Evolutionary conservation across 2,329 filamentous ascomycete genomes (phyloP), one percentile per base, ranked within the genome.

Genomic region (Hymenoscyphus occultus): DNA sequence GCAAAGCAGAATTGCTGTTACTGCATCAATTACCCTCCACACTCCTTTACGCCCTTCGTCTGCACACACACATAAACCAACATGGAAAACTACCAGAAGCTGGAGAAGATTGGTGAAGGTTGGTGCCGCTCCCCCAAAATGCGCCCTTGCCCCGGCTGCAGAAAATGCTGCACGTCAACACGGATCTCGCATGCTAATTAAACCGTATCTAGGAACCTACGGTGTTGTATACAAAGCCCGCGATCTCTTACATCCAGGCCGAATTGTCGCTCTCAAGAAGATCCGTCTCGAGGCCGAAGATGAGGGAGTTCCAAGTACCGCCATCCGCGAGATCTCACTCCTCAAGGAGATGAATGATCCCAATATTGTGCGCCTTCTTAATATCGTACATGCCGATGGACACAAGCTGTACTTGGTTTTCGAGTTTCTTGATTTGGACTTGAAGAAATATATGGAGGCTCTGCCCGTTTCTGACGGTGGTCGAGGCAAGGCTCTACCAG

Each of bases 51-150:
- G 45, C 16, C 39, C 54, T 61, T 56, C 64, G 6, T 35, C 6
- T 2, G 22, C 39, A 67, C 35, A 63, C 45, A 62, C n/a, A 65
- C 62, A 72, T 69, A 56, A 35, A 61, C 66, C 61, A 77, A 67
- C 71, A 96, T 97, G 93, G 92, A 97, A 79, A 96, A 96, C 80
- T 97, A 97, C 79, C 91, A 96, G 80, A 96, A 96, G 82, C 86
- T 97, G 75, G 93, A 97, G 82, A 97, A 97, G 84, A 93, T 97
- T 75, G 93, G 93, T 79, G 93, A 97, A 86, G 93, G 93, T 95
- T 81, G 73, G 85, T 69, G 56, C 62, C 14, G 57, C 12, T 31
- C 40, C n/a, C 64, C 64, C 60, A 63, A 22, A 63, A 56, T 39
- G 54, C 39, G 35, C 35, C 35, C 35, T 13, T 51, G 16, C 56